These are phyloP conservation scores for Eremothecium cymbalariae DNA, from an alignment of 1,139 yeast species.

Conservation along the genomic window DNA sequence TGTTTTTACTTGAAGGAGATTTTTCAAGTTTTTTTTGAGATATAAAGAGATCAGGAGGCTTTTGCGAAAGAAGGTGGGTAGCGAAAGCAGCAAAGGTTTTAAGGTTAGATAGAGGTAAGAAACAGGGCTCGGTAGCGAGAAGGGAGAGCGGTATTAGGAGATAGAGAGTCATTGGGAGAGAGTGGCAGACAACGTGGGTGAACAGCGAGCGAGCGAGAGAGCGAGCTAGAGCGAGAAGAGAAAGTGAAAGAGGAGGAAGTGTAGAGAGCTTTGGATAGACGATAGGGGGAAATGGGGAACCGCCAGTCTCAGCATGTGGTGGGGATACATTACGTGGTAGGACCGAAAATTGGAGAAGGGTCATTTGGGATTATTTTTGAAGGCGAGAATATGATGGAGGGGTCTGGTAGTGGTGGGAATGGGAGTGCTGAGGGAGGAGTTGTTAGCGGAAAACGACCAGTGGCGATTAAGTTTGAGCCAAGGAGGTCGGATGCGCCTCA, in stretches of 20 bases:
- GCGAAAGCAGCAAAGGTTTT: neutral
- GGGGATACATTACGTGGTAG: slow-evolving; percentile 83
- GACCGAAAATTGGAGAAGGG: slow-evolving; percentile 96
- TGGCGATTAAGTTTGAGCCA: slow-evolving; percentile 70
- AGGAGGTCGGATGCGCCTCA: slow-evolving; percentile 97
- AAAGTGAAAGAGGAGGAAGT: neutral
- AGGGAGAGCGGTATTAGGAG: neutral
- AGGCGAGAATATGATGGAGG: slow-evolving; percentile 77
- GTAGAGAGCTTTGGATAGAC: slow-evolving; percentile 1
- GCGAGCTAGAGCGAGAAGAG: too few relatives aligned
- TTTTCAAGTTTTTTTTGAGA: too few relatives aligned
- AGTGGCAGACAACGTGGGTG: neutral
- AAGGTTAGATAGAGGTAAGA: neutral
- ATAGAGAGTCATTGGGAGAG: neutral
- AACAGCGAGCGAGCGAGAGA: too few relatives aligned
- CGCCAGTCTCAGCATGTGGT: slow-evolving; percentile 38
- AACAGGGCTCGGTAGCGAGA: neutral
- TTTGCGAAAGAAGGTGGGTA: too few relatives aligned
- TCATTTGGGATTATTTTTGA: slow-evolving; percentile 96
- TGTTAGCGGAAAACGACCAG: slow-evolving; percentile 40
- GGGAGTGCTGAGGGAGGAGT: slow-evolving; percentile 3
- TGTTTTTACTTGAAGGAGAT: too few relatives aligned
- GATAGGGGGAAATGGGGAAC: slow-evolving; percentile 7
- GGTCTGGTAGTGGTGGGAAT: slow-evolving; percentile 5
- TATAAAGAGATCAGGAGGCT: too few relatives aligned